Evolutionary conservation across 345 rosid species (phyloP), one percentile per base, ranked within the genome.

Genomic region (Microthlaspi erraticum): DNA sequence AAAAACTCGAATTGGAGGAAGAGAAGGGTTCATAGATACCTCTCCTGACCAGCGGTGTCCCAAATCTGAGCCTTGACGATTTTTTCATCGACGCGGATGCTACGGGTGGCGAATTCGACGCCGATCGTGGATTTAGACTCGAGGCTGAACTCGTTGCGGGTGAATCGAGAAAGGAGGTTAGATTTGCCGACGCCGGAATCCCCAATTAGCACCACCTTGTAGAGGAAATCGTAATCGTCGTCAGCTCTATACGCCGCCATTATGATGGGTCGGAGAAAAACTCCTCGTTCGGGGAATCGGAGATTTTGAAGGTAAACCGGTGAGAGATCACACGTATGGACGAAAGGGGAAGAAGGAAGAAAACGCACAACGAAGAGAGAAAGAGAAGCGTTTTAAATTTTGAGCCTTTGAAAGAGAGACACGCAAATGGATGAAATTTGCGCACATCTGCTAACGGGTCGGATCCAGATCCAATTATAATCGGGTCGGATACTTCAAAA

Each of bases 121-220:
- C 93, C 96, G 64, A 87, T 87, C 8, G 91, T 90, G 67, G 93
- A 87, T 73, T 90, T 90, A 20, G 96, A 90, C 70, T 90, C 96
- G 68, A 90, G 84, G 75, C 87, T 87, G 73, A 90, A 90, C 70
- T 90, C 96, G 68, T 90, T 90, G 18, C 83, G 78, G 3, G 96
- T 83, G 82, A 90, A 87, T 59, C 96, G 78, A 16, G 91, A 87
- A 1, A 90, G 78, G 45, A 89, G 82, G 60, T 89, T 89, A 0
- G 96, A 89, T 78, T 89, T 89, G 0, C 96, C 96, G 31, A 89
- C 96, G 14, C 92, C 96, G 39, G 92, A 89, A 63, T 89, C 96
- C 18, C 96, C 93, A 10, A 89, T 90, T 37, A 90, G 32, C 6
- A 90, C 91, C 44, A 86, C 83, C 77, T 90, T 90, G 83, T 86